Evolutionary conservation across 164 flowering plant genomes (phyloP).

Genomic region (Taxillus chinensis): DNA sequence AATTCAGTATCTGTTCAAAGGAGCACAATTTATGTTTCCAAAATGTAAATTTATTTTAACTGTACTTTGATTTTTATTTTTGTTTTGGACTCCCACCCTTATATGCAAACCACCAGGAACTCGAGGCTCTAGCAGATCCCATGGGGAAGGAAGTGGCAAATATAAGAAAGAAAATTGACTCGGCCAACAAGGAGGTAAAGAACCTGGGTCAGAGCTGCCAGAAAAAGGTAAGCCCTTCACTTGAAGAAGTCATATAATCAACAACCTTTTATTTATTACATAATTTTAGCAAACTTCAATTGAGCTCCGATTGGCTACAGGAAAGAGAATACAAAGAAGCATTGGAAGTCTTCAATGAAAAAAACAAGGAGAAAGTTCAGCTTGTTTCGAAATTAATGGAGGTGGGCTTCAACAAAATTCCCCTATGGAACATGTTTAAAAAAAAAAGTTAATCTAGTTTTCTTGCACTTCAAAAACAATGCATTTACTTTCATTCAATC

Average conservation of each 20-base stretch:
- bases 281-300: too few species aligned
- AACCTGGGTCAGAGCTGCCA: constrained; percentile 37
- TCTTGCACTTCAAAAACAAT: too few species aligned
- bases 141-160: constrained; percentile 4
- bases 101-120: not conserved
- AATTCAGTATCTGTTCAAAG: too few species aligned
- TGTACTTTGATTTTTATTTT: too few species aligned
- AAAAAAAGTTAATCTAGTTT: too few species aligned
- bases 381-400: constrained; percentile 24
- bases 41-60: too few species aligned
- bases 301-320: constrained; percentile 8
- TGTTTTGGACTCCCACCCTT: too few species aligned
- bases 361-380: constrained; percentile 29
- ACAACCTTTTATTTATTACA: too few species aligned
- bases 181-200: constrained; percentile 29
- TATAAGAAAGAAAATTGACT: constrained; percentile 31
- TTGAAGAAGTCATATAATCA: too few species aligned
- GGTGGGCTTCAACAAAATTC: constrained; percentile 8
- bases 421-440: too few species aligned
- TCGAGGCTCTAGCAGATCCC: constrained; percentile 1
- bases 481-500: too few species aligned
- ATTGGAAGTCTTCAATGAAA: constrained; percentile 23
- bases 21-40: too few species aligned
- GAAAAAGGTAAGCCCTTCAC: constrained; percentile 26
- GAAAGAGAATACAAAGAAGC: constrained; percentile 31